phyloP scores from a whole-genome alignment of 352 stramenopile species.

The Globisporangium orthogonon region DNA sequence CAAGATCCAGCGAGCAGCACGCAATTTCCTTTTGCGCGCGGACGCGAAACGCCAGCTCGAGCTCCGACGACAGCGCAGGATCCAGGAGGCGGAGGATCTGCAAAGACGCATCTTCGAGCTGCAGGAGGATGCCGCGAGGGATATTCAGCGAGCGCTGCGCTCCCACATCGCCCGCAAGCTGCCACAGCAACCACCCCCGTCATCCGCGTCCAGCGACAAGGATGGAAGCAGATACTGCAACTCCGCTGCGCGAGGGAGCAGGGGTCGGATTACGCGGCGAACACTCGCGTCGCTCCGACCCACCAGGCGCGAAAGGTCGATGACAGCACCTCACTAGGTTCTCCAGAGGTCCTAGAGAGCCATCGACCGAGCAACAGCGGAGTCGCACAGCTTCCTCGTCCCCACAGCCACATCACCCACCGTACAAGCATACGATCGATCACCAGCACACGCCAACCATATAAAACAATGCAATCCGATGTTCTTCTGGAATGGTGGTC shows the following conservation, averaged over 20 bases:
- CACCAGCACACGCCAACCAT: too few species aligned
- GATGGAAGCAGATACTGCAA: conserved; percentile 21
- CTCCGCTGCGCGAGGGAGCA: conserved; percentile 12
- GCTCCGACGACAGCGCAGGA: conserved; percentile 15
- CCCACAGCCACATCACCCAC: too few species aligned
- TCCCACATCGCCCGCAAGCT: conserved; percentile 24
- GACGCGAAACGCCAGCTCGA: conserved; percentile 26
- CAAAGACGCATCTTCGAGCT: conserved; percentile 10
- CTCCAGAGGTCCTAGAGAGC: conserved; percentile 1
- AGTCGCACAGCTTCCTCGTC: too few species aligned
- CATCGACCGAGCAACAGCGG: too few species aligned
- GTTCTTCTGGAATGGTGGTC: neutral
- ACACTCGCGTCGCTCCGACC: conserved; percentile 20
- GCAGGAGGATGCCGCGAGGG: conserved; percentile 20
- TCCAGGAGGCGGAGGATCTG: conserved; percentile 17
- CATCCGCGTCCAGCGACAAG: conserved; percentile 23
- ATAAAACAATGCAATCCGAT: neutral
- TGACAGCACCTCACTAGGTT: conserved; percentile 15
- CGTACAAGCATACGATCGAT: too few species aligned
- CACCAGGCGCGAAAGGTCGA: conserved; percentile 34
- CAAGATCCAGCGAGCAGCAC: conserved; percentile 33
- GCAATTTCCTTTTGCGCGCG: conserved; percentile 24
- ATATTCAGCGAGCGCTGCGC: conserved; percentile 44
- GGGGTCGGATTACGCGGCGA: conserved; percentile 11
- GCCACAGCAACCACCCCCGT: conserved; percentile 26